phyloP scores from a whole-genome alignment of 208 protist genomes.

The Crithidia bombi region DNA sequence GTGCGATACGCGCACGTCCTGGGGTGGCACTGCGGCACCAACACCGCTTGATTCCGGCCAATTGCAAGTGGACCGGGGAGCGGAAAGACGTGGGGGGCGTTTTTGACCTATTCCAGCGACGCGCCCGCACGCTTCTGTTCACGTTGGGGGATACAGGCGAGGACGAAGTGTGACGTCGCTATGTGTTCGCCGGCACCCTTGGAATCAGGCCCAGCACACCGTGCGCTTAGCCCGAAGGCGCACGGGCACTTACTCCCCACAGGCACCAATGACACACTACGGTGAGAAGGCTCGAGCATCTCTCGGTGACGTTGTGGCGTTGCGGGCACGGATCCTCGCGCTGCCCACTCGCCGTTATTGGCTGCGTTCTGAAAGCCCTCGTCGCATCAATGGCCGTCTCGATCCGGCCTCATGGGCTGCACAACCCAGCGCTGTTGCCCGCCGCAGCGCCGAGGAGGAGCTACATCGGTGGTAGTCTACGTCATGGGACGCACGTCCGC shows the following conservation, averaged over 20 bases:
- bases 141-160: constrained; percentile 6
- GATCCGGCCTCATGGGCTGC: neutral
- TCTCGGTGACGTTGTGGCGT: neutral
- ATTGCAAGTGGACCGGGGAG: constrained; percentile 16
- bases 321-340: neutral
- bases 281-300: neutral
- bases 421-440: neutral
- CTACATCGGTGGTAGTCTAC: neutral
- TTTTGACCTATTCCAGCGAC: neutral
- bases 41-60: constrained; percentile 24
- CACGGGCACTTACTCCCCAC: neutral
- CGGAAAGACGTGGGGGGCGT: neutral
- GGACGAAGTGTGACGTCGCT: neutral
- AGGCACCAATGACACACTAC: neutral
- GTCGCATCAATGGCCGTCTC: neutral
- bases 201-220: neutral
- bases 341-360: neutral
- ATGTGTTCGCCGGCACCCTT: neutral
- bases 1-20: neutral
- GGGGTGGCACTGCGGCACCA: constrained; percentile 3
- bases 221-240: neutral
- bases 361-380: neutral
- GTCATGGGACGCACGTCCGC: neutral
- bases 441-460: neutral
- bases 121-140: neutral